A percentile compares a stretch with the other conserved stretches of the same genome.
These are phyloP conservation scores for Penicillium diatomitis DNA, from an alignment of 495 filamentous ascomycete species.

Conservation along the genomic window DNA sequence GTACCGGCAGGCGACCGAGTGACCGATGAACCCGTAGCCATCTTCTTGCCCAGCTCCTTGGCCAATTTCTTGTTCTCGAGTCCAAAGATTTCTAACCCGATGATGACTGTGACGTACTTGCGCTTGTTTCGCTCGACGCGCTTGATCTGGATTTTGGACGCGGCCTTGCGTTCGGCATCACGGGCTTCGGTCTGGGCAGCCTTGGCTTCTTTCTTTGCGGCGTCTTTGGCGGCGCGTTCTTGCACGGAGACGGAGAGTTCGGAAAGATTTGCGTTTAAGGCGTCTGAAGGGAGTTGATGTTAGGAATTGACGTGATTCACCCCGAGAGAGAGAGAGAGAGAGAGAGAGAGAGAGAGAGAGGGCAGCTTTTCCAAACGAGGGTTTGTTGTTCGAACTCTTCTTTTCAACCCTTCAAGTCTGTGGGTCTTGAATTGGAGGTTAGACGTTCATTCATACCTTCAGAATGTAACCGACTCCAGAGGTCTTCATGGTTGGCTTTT, in stretches of 20 bases:
- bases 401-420: neutral
- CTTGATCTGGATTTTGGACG: slow-evolving; percentile 82
- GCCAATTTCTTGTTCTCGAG: slow-evolving; percentile 83
- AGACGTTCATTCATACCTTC: slow-evolving; percentile 45
- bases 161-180: slow-evolving; percentile 64
- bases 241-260: slow-evolving; percentile 80
- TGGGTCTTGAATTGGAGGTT: neutral
- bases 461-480: slow-evolving; percentile 76
- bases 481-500: slow-evolving; percentile 56
- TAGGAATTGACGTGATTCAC: too few species aligned
- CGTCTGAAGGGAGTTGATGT: slow-evolving; percentile 46
- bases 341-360: too few species aligned
- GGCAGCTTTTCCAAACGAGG: too few species aligned
- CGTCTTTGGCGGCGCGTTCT: slow-evolving; percentile 88
- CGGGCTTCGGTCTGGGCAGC: slow-evolving; percentile 75
- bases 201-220: slow-evolving; percentile 88
- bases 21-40: slow-evolving; percentile 88
- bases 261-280: slow-evolving; percentile 69
- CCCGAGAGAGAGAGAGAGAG: too few species aligned
- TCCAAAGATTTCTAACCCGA: slow-evolving; percentile 80
- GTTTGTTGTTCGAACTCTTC: too few species aligned
- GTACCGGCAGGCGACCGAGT: slow-evolving; percentile 78
- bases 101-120: slow-evolving; percentile 89
- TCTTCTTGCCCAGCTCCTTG: slow-evolving; percentile 40
- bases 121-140: slow-evolving; percentile 96